Conservation (phyloP, 371 early-diverging fungal species). For the Apophysomyces sp. region DNA sequence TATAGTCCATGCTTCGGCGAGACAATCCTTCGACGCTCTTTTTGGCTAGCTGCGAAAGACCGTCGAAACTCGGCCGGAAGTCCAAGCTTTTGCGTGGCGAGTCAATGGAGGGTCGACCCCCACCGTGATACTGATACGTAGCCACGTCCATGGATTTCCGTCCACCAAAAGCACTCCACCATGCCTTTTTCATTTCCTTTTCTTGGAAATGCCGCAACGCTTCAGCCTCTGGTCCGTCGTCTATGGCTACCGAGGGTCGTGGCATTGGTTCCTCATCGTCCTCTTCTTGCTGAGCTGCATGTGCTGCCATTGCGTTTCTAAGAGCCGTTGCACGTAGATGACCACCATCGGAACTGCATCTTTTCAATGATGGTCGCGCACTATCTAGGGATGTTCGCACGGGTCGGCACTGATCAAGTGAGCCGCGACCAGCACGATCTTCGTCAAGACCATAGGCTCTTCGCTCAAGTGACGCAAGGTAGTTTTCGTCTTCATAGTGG, state of each 20-base stretch:
- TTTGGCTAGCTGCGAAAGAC: slow-evolving; percentile 22
- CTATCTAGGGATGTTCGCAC: not conserved
- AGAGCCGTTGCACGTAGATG: slow-evolving; percentile 38
- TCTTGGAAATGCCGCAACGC: slow-evolving; percentile 29
- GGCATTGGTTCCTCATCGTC: slow-evolving; percentile 19
- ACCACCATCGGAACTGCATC: slow-evolving; percentile 46
- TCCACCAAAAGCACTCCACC: slow-evolving; percentile 36
- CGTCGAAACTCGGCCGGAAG: slow-evolving; percentile 34
- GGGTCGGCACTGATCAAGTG: not conserved
- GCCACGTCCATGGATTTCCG: slow-evolving; percentile 29
- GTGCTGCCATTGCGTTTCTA: slow-evolving; percentile 42
- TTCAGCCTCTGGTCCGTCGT: slow-evolving; percentile 29
- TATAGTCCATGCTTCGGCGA: slow-evolving; percentile 15
- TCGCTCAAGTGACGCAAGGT: slow-evolving; percentile 40
- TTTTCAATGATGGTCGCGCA: slow-evolving; percentile 22
- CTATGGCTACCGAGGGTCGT: slow-evolving; percentile 21
- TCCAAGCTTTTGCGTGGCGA: slow-evolving; percentile 28
- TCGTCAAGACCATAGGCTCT: slow-evolving; percentile 29
- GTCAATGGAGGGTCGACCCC: slow-evolving; percentile 10
- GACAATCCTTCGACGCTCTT: slow-evolving; percentile 20
- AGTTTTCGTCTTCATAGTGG: slow-evolving; percentile 32
- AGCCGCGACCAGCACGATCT: not conserved
- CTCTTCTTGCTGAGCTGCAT: slow-evolving; percentile 5
- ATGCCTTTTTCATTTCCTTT: slow-evolving; percentile 30
- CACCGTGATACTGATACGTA: slow-evolving; percentile 8